Percentiles rank a stretch among this genome's conserved stretches.
These are phyloP conservation scores for Fusarium burgessii DNA, from an alignment of 2,329 filamentous ascomycete species.

Conservation along the genomic window DNA sequence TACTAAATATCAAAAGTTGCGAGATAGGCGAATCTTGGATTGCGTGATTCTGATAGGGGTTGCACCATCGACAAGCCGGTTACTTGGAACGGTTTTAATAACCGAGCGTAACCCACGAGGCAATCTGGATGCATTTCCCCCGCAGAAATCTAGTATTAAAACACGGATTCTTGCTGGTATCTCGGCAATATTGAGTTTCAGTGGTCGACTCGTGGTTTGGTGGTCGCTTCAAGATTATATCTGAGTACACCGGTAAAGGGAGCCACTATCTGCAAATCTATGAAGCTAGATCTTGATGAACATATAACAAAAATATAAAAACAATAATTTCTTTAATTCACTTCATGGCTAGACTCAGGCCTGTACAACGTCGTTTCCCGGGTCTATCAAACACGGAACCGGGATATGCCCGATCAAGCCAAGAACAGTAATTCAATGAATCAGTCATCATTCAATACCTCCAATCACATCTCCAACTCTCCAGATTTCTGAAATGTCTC, in stretches of 20 bases:
- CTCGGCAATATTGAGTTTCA: neutral
- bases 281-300: accelerated
- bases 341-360: too few species aligned
- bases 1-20: neutral
- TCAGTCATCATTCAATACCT: neutral
- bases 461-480: neutral
- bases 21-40: slow-evolving; percentile 18
- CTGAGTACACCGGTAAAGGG: neutral
- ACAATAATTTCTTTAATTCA: too few species aligned
- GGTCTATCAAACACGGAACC: neutral
- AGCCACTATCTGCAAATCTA: accelerated
- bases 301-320: accelerated
- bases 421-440: neutral
- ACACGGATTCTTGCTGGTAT: neutral
- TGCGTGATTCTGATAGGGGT: slow-evolving; percentile 42
- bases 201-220: neutral
- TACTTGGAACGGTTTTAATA: slow-evolving; percentile 5
- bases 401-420: neutral
- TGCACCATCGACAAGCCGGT: slow-evolving; percentile 40
- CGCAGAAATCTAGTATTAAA: neutral
- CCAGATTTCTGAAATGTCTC: neutral
- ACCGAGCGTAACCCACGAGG: neutral
- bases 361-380: neutral
- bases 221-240: neutral
- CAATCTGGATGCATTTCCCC: neutral